phyloP scores from a whole-genome alignment of 2,329 filamentous ascomycete species.

The Whalleya microplaca region DNA sequence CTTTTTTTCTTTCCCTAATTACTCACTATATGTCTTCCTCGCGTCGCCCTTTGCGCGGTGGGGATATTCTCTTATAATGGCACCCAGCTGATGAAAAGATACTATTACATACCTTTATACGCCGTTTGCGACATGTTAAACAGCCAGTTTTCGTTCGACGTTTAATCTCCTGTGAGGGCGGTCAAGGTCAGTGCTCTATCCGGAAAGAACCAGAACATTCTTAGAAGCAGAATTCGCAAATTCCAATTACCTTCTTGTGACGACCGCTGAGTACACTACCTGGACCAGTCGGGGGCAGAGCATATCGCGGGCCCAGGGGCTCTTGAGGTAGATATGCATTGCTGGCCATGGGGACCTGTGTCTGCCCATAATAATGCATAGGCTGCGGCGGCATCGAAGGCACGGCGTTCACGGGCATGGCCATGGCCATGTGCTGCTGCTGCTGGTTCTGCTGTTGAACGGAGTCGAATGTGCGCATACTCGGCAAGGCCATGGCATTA shows the following conservation, averaged over 20 bases:
- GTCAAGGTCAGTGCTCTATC: constrained; percentile 33
- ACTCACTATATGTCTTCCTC: constrained; percentile 5
- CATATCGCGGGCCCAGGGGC: constrained; percentile 48
- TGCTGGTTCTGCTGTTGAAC: constrained; percentile 36
- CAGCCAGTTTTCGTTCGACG: constrained; percentile 67
- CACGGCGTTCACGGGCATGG: constrained; percentile 42
- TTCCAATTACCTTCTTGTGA: constrained; percentile 58
- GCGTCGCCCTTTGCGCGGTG: not conserved
- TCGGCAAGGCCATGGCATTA: constrained; percentile 44
- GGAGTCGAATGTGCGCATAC: constrained; percentile 48
- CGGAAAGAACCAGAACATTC: constrained; percentile 5
- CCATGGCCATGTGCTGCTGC: constrained; percentile 42
- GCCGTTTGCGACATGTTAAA: constrained; percentile 63
- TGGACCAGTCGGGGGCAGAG: constrained; percentile 52
- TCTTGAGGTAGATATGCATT: constrained; percentile 50
- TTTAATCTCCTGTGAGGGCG: constrained; percentile 59
- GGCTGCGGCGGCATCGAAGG: constrained; percentile 41
- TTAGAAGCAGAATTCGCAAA: not conserved
- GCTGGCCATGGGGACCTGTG: constrained; percentile 39
- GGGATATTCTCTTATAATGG: not conserved
- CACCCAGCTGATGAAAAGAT: constrained; percentile 18
- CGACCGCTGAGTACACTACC: constrained; percentile 51
- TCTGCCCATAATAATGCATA: constrained; percentile 49
- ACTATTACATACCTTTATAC: constrained; percentile 60
- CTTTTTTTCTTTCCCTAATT: too few relatives aligned